These are phyloP conservation scores for Pestalotiopsis fici DNA, from an alignment of 2,329 filamentous ascomycete genomes.

Conservation along the genomic window DNA sequence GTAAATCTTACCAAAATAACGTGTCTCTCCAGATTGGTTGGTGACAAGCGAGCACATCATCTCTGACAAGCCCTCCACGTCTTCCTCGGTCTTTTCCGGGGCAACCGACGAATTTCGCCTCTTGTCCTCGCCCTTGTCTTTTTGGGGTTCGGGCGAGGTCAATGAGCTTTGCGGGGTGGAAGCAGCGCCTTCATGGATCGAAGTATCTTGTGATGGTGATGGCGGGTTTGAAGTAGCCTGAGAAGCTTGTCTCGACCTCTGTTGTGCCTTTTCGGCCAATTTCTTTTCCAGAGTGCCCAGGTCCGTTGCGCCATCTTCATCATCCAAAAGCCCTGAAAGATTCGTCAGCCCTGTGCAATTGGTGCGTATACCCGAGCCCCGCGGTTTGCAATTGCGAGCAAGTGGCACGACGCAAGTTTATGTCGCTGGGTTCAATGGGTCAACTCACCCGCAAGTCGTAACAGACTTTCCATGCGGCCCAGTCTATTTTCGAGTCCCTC, in stretches of 20 bases:
- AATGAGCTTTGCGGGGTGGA: slow-evolving; percentile 56
- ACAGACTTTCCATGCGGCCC: slow-evolving; percentile 90
- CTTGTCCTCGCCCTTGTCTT: slow-evolving; percentile 33
- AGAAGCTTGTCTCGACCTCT: slow-evolving; percentile 48
- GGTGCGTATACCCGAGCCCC: not conserved
- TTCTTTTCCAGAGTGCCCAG: slow-evolving; percentile 85
- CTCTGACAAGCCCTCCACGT: slow-evolving; percentile 88
- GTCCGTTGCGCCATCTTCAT: slow-evolving; percentile 86
- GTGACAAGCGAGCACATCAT: slow-evolving; percentile 99
- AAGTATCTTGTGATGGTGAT: slow-evolving; percentile 50
- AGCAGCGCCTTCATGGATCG: slow-evolving; percentile 40
- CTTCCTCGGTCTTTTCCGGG: slow-evolving; percentile 52
- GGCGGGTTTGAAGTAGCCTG: slow-evolving; percentile 50
- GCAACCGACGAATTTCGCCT: slow-evolving; percentile 41
- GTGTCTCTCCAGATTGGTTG: slow-evolving; percentile 89
- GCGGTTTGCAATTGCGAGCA: not conserved
- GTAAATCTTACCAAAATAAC: slow-evolving; percentile 77
- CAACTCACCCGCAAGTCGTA: slow-evolving; percentile 73
- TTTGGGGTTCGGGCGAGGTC: slow-evolving; percentile 52
- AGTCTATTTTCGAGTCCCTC: slow-evolving; percentile 93
- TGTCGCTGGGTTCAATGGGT: not conserved
- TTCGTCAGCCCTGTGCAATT: slow-evolving; percentile 22
- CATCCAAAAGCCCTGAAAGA: slow-evolving; percentile 68
- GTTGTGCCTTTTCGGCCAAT: slow-evolving; percentile 57
- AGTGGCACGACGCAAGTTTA: not conserved